Conservation (phyloP, 208 protist species). For the Phytomonas sp. region DNA sequence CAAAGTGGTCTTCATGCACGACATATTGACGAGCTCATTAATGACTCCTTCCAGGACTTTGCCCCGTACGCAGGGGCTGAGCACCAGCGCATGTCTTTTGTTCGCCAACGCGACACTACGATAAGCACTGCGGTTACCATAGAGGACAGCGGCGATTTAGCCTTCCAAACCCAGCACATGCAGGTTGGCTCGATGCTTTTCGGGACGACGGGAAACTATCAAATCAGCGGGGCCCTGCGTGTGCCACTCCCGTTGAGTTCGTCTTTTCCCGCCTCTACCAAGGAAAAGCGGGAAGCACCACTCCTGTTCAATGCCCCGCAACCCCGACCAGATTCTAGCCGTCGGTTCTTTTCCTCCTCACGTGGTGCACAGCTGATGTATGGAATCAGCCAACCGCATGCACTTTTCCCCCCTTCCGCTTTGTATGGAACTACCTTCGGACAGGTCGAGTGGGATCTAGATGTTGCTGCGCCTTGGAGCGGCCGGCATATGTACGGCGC, state of each 20-base stretch:
- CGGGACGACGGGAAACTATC: slow-evolving; percentile 26
- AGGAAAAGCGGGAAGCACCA: neutral
- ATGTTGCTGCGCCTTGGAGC: slow-evolving; percentile 4
- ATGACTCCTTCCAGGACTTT: slow-evolving; percentile 58
- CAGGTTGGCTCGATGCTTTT: slow-evolving; percentile 33
- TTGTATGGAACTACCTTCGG: slow-evolving; percentile 4
- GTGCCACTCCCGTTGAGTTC: slow-evolving; percentile 20
- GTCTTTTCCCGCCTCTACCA: neutral
- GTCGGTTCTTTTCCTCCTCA: slow-evolving; percentile 5
- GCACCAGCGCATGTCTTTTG: slow-evolving; percentile 44
- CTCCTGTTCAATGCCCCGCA: neutral
- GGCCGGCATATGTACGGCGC: slow-evolving; percentile 13
- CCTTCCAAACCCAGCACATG: slow-evolving; percentile 21
- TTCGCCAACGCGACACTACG: slow-evolving; percentile 22
- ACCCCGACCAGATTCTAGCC: neutral
- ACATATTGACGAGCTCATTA: slow-evolving; percentile 69
- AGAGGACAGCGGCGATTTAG: slow-evolving; percentile 43
- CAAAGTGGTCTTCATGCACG: slow-evolving; percentile 34
- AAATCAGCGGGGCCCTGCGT: slow-evolving; percentile 26
- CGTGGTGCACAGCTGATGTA: slow-evolving; percentile 16
- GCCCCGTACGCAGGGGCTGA: slow-evolving; percentile 76
- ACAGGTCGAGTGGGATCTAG: slow-evolving; percentile 16
- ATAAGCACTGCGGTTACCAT: slow-evolving; percentile 23
- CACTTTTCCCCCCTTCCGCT: slow-evolving; percentile 9
- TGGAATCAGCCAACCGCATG: slow-evolving; percentile 5